Evolutionary conservation across 1,139 yeast species (phyloP).

Genomic region (Blastobotrys arbuscula): DNA sequence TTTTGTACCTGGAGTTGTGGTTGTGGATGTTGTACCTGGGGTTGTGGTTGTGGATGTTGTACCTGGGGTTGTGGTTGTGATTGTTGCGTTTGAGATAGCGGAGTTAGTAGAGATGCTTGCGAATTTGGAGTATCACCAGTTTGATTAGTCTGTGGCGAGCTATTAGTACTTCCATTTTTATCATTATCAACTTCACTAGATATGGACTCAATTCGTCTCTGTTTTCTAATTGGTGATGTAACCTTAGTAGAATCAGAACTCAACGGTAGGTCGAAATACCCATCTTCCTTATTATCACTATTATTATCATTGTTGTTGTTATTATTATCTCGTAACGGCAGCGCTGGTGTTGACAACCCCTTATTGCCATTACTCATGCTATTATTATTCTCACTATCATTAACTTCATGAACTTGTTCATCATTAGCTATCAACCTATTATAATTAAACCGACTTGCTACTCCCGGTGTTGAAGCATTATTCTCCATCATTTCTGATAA

Average conservation of each 20-base stretch:
- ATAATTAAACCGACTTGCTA: background rate
- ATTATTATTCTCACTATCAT: background rate
- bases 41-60: background rate
- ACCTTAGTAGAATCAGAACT: background rate
- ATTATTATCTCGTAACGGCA: background rate
- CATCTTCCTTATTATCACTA: background rate
- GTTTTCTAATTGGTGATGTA: conserved; percentile 4
- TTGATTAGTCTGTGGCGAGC: background rate
- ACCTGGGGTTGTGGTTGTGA: background rate
- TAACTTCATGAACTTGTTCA: conserved; percentile 7
- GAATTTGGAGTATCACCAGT: too few relatives aligned
- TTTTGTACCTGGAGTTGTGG: background rate
- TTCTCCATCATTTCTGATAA: conserved; percentile 26
- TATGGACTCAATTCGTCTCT: conserved; percentile 4
- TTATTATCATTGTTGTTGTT: conserved; percentile 1
- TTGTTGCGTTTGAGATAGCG: background rate
- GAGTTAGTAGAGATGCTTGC: background rate
- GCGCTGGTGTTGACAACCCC: background rate
- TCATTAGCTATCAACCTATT: conserved; percentile 6
- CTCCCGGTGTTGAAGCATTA: background rate
- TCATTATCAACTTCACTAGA: background rate
- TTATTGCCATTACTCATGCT: background rate
- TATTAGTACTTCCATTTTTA: background rate
- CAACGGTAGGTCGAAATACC: background rate
- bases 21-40: background rate